Evolutionary conservation across 805 yeast genomes (phyloP).

Genomic region (Wickerhamomyces chambardii): DNA sequence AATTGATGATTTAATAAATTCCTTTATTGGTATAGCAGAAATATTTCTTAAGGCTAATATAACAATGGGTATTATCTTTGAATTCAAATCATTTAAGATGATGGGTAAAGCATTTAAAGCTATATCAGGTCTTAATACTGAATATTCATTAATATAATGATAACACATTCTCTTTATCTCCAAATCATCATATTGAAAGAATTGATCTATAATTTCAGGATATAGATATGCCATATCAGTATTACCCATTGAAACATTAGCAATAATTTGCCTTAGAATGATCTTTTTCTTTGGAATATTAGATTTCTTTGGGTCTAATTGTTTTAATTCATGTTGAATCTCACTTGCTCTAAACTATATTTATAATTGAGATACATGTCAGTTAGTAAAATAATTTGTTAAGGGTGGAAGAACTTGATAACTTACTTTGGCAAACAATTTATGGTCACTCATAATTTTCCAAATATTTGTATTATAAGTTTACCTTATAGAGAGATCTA

Average conservation of each 20-base stretch:
- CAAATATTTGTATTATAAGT: too few species aligned
- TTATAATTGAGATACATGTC: not conserved
- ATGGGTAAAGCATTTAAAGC: slow-evolving; percentile 48
- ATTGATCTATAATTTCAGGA: slow-evolving; percentile 49
- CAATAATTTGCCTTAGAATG: slow-evolving; percentile 63
- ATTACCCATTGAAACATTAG: slow-evolving; percentile 79
- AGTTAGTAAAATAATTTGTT: not conserved
- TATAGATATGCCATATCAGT: slow-evolving; percentile 62
- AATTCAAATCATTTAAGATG: slow-evolving; percentile 43
- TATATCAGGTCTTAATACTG: slow-evolving; percentile 45
- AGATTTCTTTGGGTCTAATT: slow-evolving; percentile 27
- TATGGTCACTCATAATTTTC: slow-evolving; percentile 12
- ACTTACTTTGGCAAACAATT: slow-evolving; percentile 15
- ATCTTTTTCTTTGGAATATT: slow-evolving; percentile 28
- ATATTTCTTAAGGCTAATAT: slow-evolving; percentile 58
- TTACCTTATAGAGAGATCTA: too few species aligned
- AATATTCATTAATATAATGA: slow-evolving; percentile 55
- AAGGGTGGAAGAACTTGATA: too few species aligned
- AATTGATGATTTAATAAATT: slow-evolving; percentile 39
- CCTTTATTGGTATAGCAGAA: slow-evolving; percentile 46
- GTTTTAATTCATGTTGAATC: slow-evolving; percentile 21
- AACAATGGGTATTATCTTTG: slow-evolving; percentile 37
- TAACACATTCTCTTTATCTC: slow-evolving; percentile 68
- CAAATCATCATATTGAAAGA: slow-evolving; percentile 50
- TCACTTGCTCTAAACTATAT: slow-evolving; percentile 19